Conservation (phyloP, 129 eudicot genomes). For the Chrysanthemum lavandulifolium region DNA sequence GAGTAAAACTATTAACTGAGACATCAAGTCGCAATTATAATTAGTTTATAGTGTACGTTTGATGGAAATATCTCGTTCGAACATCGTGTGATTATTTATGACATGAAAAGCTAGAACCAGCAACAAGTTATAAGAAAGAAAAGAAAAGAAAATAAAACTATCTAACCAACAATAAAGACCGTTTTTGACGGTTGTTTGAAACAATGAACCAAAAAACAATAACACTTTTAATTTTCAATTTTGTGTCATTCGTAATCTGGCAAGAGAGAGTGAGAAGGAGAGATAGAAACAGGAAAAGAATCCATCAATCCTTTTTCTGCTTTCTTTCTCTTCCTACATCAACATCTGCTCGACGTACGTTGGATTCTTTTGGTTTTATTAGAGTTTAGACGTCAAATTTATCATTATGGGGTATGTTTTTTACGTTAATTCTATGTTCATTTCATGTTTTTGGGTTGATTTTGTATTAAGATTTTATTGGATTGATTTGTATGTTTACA, state of each 20-base stretch:
- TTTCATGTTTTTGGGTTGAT: background rate
- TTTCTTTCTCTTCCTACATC: constrained; percentile 38
- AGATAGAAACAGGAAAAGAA: constrained; percentile 38
- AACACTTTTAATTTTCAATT: constrained; percentile 4
- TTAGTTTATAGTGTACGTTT: no score
- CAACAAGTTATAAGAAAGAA: no score
- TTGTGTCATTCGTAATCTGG: constrained; percentile 23
- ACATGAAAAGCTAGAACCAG: no score
- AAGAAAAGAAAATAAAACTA: background rate
- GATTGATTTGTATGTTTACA: constrained; percentile 7
- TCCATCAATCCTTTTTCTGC: constrained; percentile 22
- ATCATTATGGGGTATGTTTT: constrained; percentile 26
- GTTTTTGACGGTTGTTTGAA: constrained; percentile 28
- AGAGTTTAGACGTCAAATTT: background rate
- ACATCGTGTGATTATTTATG: no score
- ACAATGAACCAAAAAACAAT: constrained; percentile 26
- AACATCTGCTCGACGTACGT: background rate
- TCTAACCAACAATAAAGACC: constrained; percentile 4
- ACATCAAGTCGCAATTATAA: no score
- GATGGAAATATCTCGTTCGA: no score
- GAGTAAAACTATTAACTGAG: no score
- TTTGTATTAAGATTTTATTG: constrained; percentile 14
- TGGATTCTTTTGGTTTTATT: background rate
- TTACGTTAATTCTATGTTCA: background rate
- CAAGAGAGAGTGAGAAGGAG: constrained; percentile 25